phyloP scores from a whole-genome alignment of 2,329 filamentous ascomycete species.

The Alternaria angustiovoidea region DNA sequence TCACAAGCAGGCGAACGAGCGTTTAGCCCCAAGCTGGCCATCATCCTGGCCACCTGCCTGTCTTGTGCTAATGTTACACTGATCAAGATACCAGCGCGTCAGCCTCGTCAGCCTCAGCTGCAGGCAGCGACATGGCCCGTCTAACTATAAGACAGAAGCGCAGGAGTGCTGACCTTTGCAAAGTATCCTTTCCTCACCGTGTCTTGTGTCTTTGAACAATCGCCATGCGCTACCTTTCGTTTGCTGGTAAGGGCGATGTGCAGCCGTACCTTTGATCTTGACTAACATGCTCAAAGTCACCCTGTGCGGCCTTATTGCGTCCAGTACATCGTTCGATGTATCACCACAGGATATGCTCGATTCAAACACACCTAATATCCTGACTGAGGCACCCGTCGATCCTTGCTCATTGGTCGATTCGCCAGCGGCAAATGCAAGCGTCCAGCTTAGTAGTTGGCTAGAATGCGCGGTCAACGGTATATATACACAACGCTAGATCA shows the following conservation, averaged over 20 bases:
- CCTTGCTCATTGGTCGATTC: conserved; percentile 37
- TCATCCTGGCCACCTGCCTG: conserved; percentile 3
- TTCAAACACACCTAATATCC: not conserved
- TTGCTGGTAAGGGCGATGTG: conserved; percentile 6
- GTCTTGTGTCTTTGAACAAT: not conserved
- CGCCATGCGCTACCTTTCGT: conserved; percentile 12
- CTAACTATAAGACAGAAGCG: conserved; percentile 6
- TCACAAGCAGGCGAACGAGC: not conserved
- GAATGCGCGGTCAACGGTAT: conserved; percentile 44
- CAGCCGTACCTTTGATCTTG: not conserved
- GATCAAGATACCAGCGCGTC: conserved; percentile 6
- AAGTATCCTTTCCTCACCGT: fast-evolving
- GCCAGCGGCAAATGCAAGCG: conserved; percentile 33
- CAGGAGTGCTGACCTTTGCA: not conserved
- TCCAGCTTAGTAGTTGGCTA: conserved; percentile 42
- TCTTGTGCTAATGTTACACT: conserved; percentile 8
- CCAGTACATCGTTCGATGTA: conserved; percentile 6
- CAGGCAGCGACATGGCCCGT: conserved; percentile 7
- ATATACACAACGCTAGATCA: not conserved
- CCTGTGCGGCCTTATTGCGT: conserved; percentile 4
- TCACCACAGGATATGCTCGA: conserved; percentile 13
- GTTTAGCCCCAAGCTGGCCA: conserved; percentile 1
- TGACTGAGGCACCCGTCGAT: conserved; percentile 14
- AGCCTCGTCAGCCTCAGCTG: conserved; percentile 14
- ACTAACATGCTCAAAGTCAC: conserved; percentile 10